Base-by-base conservation (phyloP, 306 rosid genomes). In the Lupinus albus region DNA sequence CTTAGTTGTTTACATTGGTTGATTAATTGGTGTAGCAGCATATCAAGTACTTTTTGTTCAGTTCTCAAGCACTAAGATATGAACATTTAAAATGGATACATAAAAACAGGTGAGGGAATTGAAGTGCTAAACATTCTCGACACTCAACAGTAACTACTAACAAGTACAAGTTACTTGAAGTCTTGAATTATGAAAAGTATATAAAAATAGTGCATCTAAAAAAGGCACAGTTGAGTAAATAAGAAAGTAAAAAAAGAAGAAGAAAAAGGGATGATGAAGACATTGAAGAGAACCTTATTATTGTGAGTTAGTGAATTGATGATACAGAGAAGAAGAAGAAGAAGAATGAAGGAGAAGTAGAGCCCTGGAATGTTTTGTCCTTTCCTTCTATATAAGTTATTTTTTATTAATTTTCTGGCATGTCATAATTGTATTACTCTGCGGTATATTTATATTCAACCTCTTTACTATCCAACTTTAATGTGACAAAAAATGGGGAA, bases 31-130 rank as follows among this genome's bases (percentile, higher is more conserved):
- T 1, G 4, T 4, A 25, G 55, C 30, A 25, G 55, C 64, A 57
- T 68, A 55, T 63, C 63, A 75, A 64, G 28, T 60, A 17, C 38
- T 45, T 80, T 65, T 50, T n/a, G n/a, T 48, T 11, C 64, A 76
- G 61, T 76, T 53, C n/a, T 68, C 72, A 54, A 64, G 17, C 28
- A 60, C 65, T 45, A 71, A 71, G 47, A 62, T 61, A 35, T 45
- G 72, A 62, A 70, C 54, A 14, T 62, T 14, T 11, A 46, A 11
- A 11, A 45, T 25, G 60, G 35, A 62, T 32, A 20, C 13, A 11
- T 11, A 20, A 64, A 68, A 61, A 61, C 47, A 25, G 64, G 44
- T 32, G 17, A 32, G 67, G 60, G 28, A 63, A 13, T 16, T 38
- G 42, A 59, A 47, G 61, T 48, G 55, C 2, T 20, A 20, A 20